Base-by-base conservation (phyloP, 108 stramenopile species). In the Cyclotella choctawhatcheeana region DNA sequence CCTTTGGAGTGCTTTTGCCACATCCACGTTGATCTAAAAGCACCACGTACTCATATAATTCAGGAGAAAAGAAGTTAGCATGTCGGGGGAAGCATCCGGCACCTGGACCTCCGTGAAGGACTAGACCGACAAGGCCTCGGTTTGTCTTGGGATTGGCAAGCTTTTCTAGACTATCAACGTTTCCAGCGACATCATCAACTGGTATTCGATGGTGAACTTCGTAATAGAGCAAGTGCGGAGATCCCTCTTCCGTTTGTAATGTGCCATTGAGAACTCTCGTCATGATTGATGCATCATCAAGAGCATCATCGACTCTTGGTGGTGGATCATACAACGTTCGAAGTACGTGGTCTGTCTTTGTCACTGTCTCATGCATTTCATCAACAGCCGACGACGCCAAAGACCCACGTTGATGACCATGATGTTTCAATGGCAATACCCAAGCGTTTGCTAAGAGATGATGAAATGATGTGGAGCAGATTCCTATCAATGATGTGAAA, bases 1-100 rank as follows among this genome's bases (percentile, higher is more conserved):
- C 87, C 26, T 35, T 27, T 12, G 91, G 88, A 31, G 69, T 73
- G 53, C 79, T 82, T 47, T 73, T 59, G 47, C 93, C 93, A 62
- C 85, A 92, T 32, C 96, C 96, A 0, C 96, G 67, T 79, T 97
- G 96, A 67, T 97, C 96, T 22, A 97, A 55, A 14, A 91, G 71
- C 5, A 92, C 74, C 12, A 97, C 88, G 14, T 24, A 56, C n/a
- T 81, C 75, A 45, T 93, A 97, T 17, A 77, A 55, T 6, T 60
- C 25, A 2, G 90, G 91, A 77, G 89, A 85, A 69, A 95, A 95
- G 75, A 95, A 92, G 24, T 84, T 84, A 0, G 84, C 87, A 75
- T 88, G 87, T 30, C 84, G 86, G 25, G 87, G 81, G 54, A 67
- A 83, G 67, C 90, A 89, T 17, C 87, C 94, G 4, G 91, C 84